phyloP scores from a whole-genome alignment of 1,284 basidiomycete genomes.

The Malassezia sympodialis region DNA sequence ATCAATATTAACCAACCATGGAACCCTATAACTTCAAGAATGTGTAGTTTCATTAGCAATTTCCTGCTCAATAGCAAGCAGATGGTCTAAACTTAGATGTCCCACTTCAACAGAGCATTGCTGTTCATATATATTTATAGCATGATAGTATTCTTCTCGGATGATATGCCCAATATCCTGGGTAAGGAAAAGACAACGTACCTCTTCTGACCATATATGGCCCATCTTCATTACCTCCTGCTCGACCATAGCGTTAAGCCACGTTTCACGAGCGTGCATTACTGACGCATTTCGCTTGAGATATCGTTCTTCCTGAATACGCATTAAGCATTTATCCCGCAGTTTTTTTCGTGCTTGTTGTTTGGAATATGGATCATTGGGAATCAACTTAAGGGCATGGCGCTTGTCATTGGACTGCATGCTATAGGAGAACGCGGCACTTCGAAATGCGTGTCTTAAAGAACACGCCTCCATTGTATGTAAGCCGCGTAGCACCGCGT shows the following conservation, averaged over 20 bases:
- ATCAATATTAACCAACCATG: too few species aligned
- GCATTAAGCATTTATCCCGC: not conserved
- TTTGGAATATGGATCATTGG: not conserved
- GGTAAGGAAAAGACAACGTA: not conserved
- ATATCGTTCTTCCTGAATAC: slow-evolving; percentile 2
- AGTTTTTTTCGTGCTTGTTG: not conserved
- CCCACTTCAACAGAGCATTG: slow-evolving; percentile 4
- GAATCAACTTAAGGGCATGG: not conserved
- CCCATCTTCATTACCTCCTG: not conserved
- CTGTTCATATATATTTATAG: slow-evolving; percentile 5
- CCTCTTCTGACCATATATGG: slow-evolving; percentile 4
- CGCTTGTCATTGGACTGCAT: slow-evolving; percentile 2
- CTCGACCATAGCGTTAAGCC: slow-evolving; percentile 4
- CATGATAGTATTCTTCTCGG: slow-evolving; percentile 16
- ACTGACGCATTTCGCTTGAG: not conserved
- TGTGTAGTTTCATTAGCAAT: slow-evolving; percentile 4
- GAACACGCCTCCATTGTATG: slow-evolving; percentile 2
- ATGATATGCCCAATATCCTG: slow-evolving; percentile 17
- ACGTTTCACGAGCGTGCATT: not conserved
- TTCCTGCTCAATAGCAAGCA: slow-evolving; percentile 21
- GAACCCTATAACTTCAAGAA: not conserved
- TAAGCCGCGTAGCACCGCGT: slow-evolving; percentile 1
- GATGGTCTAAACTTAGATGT: slow-evolving; percentile 11
- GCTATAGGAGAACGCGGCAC: not conserved
- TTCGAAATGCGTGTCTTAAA: not conserved